Evolutionary conservation across 1,284 basidiomycete species (phyloP).

Genomic region (Trichosporon inkin): DNA sequence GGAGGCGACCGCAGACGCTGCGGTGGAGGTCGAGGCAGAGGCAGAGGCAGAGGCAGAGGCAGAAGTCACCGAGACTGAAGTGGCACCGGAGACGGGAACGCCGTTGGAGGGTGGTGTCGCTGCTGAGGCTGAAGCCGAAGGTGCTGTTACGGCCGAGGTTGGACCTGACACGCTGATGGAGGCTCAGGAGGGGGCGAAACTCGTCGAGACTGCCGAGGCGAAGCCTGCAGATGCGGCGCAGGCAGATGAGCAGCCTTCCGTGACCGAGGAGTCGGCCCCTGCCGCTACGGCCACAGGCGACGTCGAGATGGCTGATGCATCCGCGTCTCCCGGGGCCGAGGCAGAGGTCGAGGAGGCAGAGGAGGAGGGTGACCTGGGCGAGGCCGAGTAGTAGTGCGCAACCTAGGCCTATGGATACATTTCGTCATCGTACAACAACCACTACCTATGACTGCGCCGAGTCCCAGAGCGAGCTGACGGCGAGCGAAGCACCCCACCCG

Average conservation of each 20-base stretch:
- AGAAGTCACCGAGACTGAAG: not conserved
- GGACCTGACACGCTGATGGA: not conserved
- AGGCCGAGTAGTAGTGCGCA: constrained; percentile 6
- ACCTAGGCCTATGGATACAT: not conserved
- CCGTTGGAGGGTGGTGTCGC: constrained; percentile 3
- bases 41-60: constrained; percentile 9
- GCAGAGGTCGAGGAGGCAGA: not conserved
- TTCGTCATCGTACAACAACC: not conserved
- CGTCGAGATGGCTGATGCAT: constrained; percentile 10
- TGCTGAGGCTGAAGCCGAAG: constrained; percentile 3
- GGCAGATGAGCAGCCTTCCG: no score
- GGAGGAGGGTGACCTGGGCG: constrained; percentile 9
- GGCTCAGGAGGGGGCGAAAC: no score
- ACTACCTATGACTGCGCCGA: not conserved
- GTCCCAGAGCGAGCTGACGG: not conserved
- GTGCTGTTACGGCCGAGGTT: not conserved
- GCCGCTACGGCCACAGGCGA: not conserved
- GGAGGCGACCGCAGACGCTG: constrained; percentile 10
- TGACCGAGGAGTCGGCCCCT: not conserved
- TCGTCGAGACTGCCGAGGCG: no score
- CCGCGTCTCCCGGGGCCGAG: not conserved
- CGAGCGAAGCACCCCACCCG: constrained; percentile 66
- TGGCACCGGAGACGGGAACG: no score
- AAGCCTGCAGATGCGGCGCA: no score
- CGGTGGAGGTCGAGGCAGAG: constrained; percentile 12